Conservation (phyloP, 345 rosid species). For the Ailanthus altissimus region DNA sequence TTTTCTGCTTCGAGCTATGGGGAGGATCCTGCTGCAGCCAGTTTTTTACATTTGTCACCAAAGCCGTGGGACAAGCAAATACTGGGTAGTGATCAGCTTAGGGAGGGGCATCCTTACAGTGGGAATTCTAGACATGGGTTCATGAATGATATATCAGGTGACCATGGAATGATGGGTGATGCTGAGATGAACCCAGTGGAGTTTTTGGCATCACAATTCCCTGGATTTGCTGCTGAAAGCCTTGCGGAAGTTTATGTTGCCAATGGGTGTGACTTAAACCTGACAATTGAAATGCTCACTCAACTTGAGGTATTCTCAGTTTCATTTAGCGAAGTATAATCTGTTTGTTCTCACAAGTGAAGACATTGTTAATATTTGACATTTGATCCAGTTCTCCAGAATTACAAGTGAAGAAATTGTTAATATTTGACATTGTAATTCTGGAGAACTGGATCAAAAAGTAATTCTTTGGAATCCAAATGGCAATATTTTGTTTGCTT, state of each 20-base stretch:
- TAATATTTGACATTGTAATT: not conserved
- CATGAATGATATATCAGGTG: slow-evolving; percentile 55
- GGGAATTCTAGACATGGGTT: slow-evolving; percentile 56
- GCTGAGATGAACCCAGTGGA: slow-evolving; percentile 67
- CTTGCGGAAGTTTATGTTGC: slow-evolving; percentile 92
- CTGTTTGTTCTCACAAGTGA: not conserved
- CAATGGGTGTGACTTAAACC: slow-evolving; percentile 82
- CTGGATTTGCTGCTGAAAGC: slow-evolving; percentile 96
- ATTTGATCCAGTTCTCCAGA: too few species aligned
- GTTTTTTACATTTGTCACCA: slow-evolving; percentile 45
- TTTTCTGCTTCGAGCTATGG: slow-evolving; percentile 57
- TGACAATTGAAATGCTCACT: slow-evolving; percentile 96
- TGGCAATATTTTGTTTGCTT: not conserved
- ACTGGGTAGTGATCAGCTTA: slow-evolving; percentile 54
- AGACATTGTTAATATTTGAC: not conserved
- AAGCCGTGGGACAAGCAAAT: slow-evolving; percentile 86
- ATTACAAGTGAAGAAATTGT: slow-evolving; percentile 7
- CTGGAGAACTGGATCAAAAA: not conserved
- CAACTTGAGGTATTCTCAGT: slow-evolving; percentile 81
- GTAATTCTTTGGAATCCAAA: not conserved
- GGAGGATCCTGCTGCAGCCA: slow-evolving; percentile 56
- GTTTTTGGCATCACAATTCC: slow-evolving; percentile 84
- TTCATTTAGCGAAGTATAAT: slow-evolving; percentile 16
- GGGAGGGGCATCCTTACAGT: slow-evolving; percentile 52
- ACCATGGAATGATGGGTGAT: slow-evolving; percentile 55